A percentile compares a stretch with the other conserved stretches of the same genome.
phyloP scores from a whole-genome alignment of 768 basidiomycete species.

The Hydnomerulius pinastri region DNA sequence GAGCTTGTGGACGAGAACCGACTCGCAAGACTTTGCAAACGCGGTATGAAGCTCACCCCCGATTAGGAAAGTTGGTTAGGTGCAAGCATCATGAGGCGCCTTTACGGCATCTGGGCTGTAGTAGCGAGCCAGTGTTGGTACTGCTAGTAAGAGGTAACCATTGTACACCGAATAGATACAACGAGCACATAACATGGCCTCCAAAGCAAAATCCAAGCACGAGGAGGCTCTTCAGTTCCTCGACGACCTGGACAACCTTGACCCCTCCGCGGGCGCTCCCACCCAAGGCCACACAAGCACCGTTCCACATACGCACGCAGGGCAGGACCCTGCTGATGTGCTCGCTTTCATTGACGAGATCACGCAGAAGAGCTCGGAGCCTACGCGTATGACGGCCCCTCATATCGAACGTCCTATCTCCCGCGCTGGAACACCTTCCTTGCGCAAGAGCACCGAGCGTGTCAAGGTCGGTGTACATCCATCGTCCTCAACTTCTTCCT shows the following conservation, averaged over 20 bases:
- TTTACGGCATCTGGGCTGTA: too few species aligned
- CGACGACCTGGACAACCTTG: conserved; percentile 88
- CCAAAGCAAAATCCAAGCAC: conserved; percentile 72
- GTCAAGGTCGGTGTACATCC: conserved; percentile 60
- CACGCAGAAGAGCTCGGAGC: conserved; percentile 86
- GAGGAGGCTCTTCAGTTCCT: conserved; percentile 91
- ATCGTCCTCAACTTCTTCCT: conserved; percentile 43
- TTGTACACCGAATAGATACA: not conserved
- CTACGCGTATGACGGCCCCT: conserved; percentile 57
- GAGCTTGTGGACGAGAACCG: not conserved
- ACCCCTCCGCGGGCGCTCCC: conserved; percentile 38
- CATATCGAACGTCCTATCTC: conserved; percentile 60
- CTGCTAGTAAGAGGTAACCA: too few species aligned
- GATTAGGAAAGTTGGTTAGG: too few species aligned
- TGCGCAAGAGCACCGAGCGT: conserved; percentile 77
- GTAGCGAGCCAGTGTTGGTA: too few species aligned
- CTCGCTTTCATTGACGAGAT: conserved; percentile 95
- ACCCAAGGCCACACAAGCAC: conserved; percentile 21
- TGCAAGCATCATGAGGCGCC: too few species aligned
- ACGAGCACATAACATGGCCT: conserved; percentile 30
- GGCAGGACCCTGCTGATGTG: conserved; percentile 73
- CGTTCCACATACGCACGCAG: conserved; percentile 22
- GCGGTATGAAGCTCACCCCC: too few species aligned
- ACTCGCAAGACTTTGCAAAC: too few species aligned
- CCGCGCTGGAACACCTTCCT: conserved; percentile 67